Base-by-base conservation (phyloP, 495 filamentous ascomycete species). In the Aspergillus taichungensis region DNA sequence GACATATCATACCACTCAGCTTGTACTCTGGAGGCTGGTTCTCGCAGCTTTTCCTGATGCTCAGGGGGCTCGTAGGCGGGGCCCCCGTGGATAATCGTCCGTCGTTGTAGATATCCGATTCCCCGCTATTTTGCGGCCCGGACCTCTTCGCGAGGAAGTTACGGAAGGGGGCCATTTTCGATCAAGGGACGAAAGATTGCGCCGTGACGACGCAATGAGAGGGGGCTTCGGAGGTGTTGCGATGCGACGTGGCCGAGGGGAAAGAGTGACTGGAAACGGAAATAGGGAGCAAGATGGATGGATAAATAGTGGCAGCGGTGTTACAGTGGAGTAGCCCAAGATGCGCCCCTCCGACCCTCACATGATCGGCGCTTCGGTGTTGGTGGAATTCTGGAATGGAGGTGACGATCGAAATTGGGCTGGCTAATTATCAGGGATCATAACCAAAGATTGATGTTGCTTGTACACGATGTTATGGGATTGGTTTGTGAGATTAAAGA, bases 1-100 rank as follows among this genome's bases (percentile, higher is more conserved):
- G n/a, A n/a, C 9, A 6, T 1, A 32, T 54, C 79, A 56, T 78
- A 88, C 85, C 84, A 62, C 85, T 87, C 69, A 90, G 72, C 70
- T 90, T 87, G 63, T 87, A 90, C 58, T 88, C 86, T 40, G 75
- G 77, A 12, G 75, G 81, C 45, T 85, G 80, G 34, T 69, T 61
- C 30, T 72, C 75, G 38, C 66, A 68, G 56, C 68, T 69, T 50
- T 69, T 76, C 47, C 75, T 76, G 32, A 85, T 76, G 52, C 77
- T 82, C 59, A 86, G 67, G 13, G 80, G 73, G 36, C 53, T 44
- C 11, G 50, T 50, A 34, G 33, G 47, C 31, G 56, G 61, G 42
- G 51, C 57, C 9, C 59, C 67, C 11, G 64, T 65, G 36, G 70
- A 73, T 13, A 76, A 68, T 31, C 73, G 68, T 41, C 62, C 55